Conservation (phyloP, 2,329 filamentous ascomycete species). For the Rutstroemia sp. region DNA sequence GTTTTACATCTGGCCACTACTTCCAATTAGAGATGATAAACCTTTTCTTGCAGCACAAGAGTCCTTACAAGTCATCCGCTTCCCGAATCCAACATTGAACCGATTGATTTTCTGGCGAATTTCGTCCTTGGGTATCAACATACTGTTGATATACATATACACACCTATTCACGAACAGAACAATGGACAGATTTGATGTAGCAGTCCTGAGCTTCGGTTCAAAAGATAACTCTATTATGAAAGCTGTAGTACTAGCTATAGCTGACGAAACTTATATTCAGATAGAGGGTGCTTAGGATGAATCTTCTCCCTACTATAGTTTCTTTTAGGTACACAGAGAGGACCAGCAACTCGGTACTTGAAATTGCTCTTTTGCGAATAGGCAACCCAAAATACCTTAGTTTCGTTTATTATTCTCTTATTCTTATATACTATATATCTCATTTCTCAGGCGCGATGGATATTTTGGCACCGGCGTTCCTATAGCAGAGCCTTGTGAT, state of each 20-base stretch:
- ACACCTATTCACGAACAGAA: conserved; percentile 50
- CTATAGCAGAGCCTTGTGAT: conserved; percentile 15
- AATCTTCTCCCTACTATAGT: conserved; percentile 2
- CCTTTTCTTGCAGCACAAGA: too few relatives aligned
- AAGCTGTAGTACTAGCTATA: conserved; percentile 10
- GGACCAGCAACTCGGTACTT: conserved; percentile 10
- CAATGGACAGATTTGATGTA: conserved; percentile 38
- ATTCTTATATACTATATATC: conserved; percentile 17
- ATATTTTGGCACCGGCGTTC: conserved; percentile 13
- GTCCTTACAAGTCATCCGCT: too few relatives aligned
- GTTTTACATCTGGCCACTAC: too few relatives aligned
- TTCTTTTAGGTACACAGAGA: conserved; percentile 13
- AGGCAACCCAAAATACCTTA: conserved; percentile 19
- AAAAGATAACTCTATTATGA: conserved; percentile 25
- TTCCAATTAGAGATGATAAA: too few relatives aligned
- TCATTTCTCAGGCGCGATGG: conserved; percentile 12
- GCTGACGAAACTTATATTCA: conserved; percentile 9
- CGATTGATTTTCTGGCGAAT: too few relatives aligned
- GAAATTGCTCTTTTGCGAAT: conserved; percentile 16
- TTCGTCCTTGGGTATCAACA: too few relatives aligned
- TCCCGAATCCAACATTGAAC: too few relatives aligned
- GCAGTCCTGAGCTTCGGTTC: conserved; percentile 30
- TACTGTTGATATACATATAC: too few relatives aligned
- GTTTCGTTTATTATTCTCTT: conserved; percentile 18
- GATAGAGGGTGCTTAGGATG: conserved; percentile 6